A percentile compares a stretch with the other conserved stretches of the same genome.
Evolutionary conservation across 2,329 filamentous ascomycete species (phyloP).

Genomic region (Monascus ruber): DNA sequence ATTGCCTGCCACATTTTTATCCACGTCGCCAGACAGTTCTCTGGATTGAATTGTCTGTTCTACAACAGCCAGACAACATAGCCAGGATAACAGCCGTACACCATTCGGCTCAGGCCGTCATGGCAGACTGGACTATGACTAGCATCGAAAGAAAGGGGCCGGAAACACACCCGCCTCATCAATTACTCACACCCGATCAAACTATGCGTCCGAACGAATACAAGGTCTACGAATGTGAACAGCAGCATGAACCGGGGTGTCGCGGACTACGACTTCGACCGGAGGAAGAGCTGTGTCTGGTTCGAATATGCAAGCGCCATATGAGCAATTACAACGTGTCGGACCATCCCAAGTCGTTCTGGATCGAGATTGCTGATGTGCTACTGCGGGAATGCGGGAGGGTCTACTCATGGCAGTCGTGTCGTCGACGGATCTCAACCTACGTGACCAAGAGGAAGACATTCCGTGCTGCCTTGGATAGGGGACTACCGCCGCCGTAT

Average conservation of each 20-base stretch:
- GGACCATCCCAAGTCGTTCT: conserved; percentile 10
- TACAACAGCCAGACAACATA: no score
- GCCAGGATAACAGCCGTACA: no score
- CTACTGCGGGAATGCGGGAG: conserved; percentile 9
- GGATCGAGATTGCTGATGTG: conserved; percentile 9
- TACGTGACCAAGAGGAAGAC: conserved; percentile 7
- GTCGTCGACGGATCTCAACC: conserved; percentile 12
- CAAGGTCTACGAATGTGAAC: not conserved
- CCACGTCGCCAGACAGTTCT: no score
- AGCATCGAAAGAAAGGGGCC: no score
- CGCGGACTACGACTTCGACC: conserved; percentile 7
- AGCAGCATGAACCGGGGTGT: not conserved
- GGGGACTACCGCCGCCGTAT: conserved; percentile 1
- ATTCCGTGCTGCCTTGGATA: conserved; percentile 3
- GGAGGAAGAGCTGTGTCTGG: conserved; percentile 8
- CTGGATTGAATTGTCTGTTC: no score
- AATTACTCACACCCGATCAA: conserved; percentile 1
- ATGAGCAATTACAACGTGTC: conserved; percentile 7
- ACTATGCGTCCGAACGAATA: not conserved
- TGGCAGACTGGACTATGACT: no score
- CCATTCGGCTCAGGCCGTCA: no score
- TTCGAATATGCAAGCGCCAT: conserved; percentile 7
- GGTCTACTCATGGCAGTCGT: conserved; percentile 19
- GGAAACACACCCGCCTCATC: not conserved
- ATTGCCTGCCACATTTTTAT: no score